Percentiles rank a stretch among this genome's conserved stretches.
Conservation (phyloP, 805 yeast species). For the Tetrapisispora pingtungensis region DNA sequence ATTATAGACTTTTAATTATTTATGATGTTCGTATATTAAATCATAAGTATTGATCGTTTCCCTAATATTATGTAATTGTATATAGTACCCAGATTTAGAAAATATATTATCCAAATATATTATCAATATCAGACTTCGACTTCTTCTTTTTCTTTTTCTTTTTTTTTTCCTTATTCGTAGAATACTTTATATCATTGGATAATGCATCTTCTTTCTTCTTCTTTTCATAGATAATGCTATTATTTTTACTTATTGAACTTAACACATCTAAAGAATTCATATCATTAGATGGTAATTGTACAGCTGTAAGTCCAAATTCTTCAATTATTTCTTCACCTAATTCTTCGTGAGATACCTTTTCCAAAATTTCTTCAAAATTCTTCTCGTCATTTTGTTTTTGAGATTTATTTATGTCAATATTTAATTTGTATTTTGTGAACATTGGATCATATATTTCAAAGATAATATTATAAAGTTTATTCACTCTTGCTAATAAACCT, state of each 20-base stretch:
- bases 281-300: not conserved
- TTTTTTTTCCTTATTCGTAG: constrained; percentile 4
- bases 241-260: not conserved
- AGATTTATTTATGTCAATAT: not conserved
- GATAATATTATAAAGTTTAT: constrained; percentile 14
- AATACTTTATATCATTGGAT: not conserved
- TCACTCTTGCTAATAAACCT: constrained; percentile 43
- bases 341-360: constrained; percentile 1
- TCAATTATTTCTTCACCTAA: constrained; percentile 3
- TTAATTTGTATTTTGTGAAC: not conserved
- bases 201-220: no score
- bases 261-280: not conserved
- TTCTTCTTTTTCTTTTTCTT: constrained; percentile 37
- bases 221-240: no score
- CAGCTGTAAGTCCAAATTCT: not conserved
- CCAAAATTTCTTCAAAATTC: constrained; percentile 2
- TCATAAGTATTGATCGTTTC: not conserved
- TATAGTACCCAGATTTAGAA: not conserved
- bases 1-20: not conserved
- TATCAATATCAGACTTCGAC: constrained; percentile 54
- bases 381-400: not conserved
- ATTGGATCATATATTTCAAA: constrained; percentile 7
- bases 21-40: not conserved
- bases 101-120: constrained; percentile 52
- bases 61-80: not conserved